Base-by-base conservation (phyloP, 2,329 filamentous ascomycete species). In the Tolypocladium pustulatum region DNA sequence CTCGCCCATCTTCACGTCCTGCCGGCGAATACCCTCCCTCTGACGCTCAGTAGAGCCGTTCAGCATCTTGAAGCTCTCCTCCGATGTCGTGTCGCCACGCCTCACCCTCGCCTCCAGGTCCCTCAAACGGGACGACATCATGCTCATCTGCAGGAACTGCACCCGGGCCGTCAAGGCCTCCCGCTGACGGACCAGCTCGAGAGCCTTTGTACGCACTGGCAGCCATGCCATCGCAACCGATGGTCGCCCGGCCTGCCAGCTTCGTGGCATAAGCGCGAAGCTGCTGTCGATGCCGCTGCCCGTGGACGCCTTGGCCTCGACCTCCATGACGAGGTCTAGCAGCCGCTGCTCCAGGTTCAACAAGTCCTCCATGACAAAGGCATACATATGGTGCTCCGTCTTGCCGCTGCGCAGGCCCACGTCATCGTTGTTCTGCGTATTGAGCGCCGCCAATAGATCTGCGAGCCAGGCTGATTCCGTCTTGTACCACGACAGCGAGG, bases 141-240 rank as follows among this genome's bases (percentile, higher is more conserved):
- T 75, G 67, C 74, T 77, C 70, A 76, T 76, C 65, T 80, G 76
- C 58, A 76, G 72, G 62, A 79, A 80, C 54, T 78, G 71, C 46
- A 80, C 76, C 41, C 76, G 69, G 9, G 70, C 71, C 1, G 75
- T 77, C 63, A 78, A 62, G 3, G 73, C 72, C 57, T 79, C 76
- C 54, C 77, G 71, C 68, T 79, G 75, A 32, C 75, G 69, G 22
- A 77, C 75, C 17, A 79, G 64, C 58, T 79, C 75, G 58, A 79
- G 61, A 3, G 75, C 75, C 61, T 78, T 78, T 10, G 71, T 70
- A 37, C 76, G 67, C 15, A 77, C 73, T 0, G 72, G 69, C 41
- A 79, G 59, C 76, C 78, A 79, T 20, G 73, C 72, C 63, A 80
- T 69, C 46, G 76, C 76, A 34, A 79, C 73, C 0, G 67, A 70